Evolutionary conservation across 768 basidiomycete genomes (phyloP).

Genomic region (Mycena venus): DNA sequence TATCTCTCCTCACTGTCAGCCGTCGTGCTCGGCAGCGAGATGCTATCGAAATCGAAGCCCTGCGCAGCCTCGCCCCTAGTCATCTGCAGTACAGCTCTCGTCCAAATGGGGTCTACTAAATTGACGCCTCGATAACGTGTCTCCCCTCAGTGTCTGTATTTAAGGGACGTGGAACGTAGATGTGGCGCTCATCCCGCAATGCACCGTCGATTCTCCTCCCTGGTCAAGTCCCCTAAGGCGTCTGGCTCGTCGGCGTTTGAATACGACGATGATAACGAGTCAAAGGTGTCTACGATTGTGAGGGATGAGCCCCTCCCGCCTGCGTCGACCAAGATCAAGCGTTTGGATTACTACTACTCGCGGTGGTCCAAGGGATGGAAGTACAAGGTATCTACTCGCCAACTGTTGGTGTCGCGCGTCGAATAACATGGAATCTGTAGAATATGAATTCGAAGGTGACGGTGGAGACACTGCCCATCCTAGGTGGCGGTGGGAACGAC

Average conservation of each 20-base stretch:
- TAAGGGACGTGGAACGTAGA: background rate
- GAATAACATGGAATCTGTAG: slow-evolving; percentile 41
- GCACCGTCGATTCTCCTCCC: slow-evolving; percentile 43
- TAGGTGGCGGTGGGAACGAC: slow-evolving; percentile 59
- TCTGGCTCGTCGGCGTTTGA: slow-evolving; percentile 23
- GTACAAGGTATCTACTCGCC: slow-evolving; percentile 55
- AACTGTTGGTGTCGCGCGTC: background rate
- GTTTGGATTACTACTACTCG: slow-evolving; percentile 72
- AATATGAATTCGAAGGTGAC: slow-evolving; percentile 68
- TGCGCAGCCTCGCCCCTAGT: slow-evolving; percentile 21
- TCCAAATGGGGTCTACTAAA: background rate
- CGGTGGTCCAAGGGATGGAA: slow-evolving; percentile 70
- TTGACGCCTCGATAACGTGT: background rate
- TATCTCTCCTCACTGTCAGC: background rate
- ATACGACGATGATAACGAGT: slow-evolving; percentile 46
- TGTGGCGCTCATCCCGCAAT: slow-evolving; percentile 25
- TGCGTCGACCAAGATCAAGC: slow-evolving; percentile 69
- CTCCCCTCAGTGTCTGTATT: background rate
- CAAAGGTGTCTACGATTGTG: slow-evolving; percentile 48
- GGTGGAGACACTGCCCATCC: slow-evolving; percentile 59
- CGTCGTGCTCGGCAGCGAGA: background rate
- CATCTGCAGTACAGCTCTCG: slow-evolving; percentile 11
- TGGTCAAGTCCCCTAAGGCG: slow-evolving; percentile 38
- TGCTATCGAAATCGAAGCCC: background rate
- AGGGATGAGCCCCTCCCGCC: slow-evolving; percentile 53